Evolutionary conservation across 352 stramenopile genomes (phyloP).

Genomic region (Phytophthora aleatoria): DNA sequence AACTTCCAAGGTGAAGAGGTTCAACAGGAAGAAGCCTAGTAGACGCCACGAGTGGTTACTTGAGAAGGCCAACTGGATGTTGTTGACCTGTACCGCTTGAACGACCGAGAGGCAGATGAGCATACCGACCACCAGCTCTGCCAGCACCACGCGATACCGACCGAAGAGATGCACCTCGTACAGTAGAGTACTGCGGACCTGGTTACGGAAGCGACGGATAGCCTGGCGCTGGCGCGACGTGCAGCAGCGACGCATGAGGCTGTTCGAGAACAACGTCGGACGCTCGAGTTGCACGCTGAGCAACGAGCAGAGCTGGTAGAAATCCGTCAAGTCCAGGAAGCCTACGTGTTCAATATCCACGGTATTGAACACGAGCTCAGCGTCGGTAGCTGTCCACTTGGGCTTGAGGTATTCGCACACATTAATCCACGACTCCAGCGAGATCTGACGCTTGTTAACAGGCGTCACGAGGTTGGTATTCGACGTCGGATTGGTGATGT

Average conservation of each 20-base stretch:
- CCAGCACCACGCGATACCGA: conserved; percentile 72
- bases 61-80: conserved; percentile 77
- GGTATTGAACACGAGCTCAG: conserved; percentile 80
- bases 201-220: conserved; percentile 52
- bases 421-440: conserved; percentile 71
- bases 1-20: conserved; percentile 79
- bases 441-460: conserved; percentile 59
- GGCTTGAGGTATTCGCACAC: conserved; percentile 78
- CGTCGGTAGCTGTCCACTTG: conserved; percentile 75
- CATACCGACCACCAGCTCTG: conserved; percentile 72
- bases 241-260: conserved; percentile 49
- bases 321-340: conserved; percentile 66
- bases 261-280: conserved; percentile 49
- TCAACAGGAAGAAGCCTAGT: conserved; percentile 68
- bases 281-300: conserved; percentile 74
- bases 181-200: conserved; percentile 58
- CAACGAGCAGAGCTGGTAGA: conserved; percentile 81
- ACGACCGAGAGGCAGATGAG: conserved; percentile 82
- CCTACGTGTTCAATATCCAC: conserved; percentile 71
- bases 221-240: conserved; percentile 52
- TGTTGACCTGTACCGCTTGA: conserved; percentile 85
- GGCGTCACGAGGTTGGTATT: conserved; percentile 44
- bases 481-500: conserved; percentile 28
- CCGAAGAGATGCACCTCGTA: conserved; percentile 67
- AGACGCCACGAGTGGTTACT: conserved; percentile 77